Evolutionary conservation across 495 filamentous ascomycete genomes (phyloP).

Genomic region (Podospora didyma): DNA sequence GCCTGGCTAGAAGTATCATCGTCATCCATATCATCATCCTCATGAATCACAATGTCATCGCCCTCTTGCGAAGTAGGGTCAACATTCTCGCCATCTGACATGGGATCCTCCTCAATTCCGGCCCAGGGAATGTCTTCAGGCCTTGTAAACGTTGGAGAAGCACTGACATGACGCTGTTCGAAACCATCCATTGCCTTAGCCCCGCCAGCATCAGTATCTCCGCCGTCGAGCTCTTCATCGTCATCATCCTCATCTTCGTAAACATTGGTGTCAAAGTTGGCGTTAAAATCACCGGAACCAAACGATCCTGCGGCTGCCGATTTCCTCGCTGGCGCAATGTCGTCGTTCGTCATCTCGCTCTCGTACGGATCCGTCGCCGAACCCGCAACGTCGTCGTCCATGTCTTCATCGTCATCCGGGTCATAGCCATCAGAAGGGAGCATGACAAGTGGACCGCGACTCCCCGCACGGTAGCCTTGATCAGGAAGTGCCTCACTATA

Average conservation of each 20-base stretch:
- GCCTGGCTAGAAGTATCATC: slow-evolving; percentile 17
- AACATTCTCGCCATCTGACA: slow-evolving; percentile 38
- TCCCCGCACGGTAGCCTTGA: slow-evolving; percentile 15
- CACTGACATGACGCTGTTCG: background rate
- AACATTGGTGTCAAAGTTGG: slow-evolving; percentile 20
- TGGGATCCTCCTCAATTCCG: slow-evolving; percentile 42
- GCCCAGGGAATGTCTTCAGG: slow-evolving; percentile 43
- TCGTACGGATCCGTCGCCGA: slow-evolving; percentile 28
- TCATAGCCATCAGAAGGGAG: slow-evolving; percentile 15
- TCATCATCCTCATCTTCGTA: slow-evolving; percentile 26
- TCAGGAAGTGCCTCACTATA: slow-evolving; percentile 40
- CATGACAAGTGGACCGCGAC: slow-evolving; percentile 6
- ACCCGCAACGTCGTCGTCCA: slow-evolving; percentile 25
- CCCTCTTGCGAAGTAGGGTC: slow-evolving; percentile 23
- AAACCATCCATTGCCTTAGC: slow-evolving; percentile 8
- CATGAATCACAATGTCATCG: slow-evolving; percentile 12
- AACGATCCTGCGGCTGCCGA: background rate
- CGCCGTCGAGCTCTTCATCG: slow-evolving; percentile 32
- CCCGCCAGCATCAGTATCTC: slow-evolving; percentile 27
- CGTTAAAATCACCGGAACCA: slow-evolving; percentile 5
- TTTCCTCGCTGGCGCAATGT: background rate
- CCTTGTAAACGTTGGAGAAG: background rate
- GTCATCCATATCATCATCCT: slow-evolving; percentile 13
- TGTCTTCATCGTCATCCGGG: slow-evolving; percentile 17
- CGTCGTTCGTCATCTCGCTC: slow-evolving; percentile 20